Base-by-base conservation (phyloP, 441 rosid species). In the Geranium incanum region DNA sequence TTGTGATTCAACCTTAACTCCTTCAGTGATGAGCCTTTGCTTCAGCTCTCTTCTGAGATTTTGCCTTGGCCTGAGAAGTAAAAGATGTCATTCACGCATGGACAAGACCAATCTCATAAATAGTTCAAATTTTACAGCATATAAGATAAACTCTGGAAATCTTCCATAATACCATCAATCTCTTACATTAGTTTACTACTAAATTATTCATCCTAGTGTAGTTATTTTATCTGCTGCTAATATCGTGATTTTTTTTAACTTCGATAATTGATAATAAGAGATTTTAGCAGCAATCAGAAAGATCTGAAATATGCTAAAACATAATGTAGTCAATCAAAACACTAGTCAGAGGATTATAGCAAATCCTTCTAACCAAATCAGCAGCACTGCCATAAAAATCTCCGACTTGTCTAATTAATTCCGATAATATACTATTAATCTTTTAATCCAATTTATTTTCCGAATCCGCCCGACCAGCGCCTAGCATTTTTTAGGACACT, bases 21-120 rank as follows among this genome's bases (percentile, higher is more conserved):
- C 45, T 21, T 52, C 59, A 52, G 60, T 52, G 60, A 13, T 52
- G 59, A 52, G 59, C 59, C 16, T 52, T 52, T 4, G 60, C 60
- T 16, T 3, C 60, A 52, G 60, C 60, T 52, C 13, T n/a, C 60
- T 6, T 52, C 18, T 52, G 19, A 12, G 60, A 52, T n/a, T 52
- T 52, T 2, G 60, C 60, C 60, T 52, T 52, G 19, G 60, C 60
- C 60, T 52, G 60, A 52, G 60, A 16, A 52, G 60, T n/a, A 52
- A 52, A 52, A 41, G 48, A 41, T 41, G 1, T 52, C 60, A 52
- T 52, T 52, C 7, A 52, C 5, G 6, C 18, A 52, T 52, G 19
- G 15, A 13, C 60, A 13, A 16, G 18, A 5, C 6, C 60, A 52
- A n/a, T 52, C 18, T 52, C 60, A n/a, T 52, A 12, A 52, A 16